Evolutionary conservation across 331 rosid genomes (phyloP).

Genomic region (Quercus tomentella): DNA sequence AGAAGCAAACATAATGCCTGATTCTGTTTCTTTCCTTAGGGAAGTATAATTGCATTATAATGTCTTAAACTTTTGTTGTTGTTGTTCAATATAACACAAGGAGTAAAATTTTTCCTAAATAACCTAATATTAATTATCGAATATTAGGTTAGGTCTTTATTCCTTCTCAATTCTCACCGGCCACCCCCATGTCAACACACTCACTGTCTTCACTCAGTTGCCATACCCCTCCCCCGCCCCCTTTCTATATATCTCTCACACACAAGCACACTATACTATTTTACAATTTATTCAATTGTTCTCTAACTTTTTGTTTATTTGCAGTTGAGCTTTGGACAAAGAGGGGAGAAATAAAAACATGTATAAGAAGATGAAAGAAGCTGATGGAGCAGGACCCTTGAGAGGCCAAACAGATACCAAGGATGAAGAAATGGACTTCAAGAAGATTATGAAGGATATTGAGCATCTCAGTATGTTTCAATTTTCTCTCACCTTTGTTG

Average conservation of each 20-base stretch:
- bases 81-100: too few relatives aligned
- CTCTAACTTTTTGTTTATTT: not conserved
- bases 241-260: too few relatives aligned
- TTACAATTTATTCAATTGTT: not conserved
- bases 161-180: not conserved
- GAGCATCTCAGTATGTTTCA: constrained; percentile 40
- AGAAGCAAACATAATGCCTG: too few relatives aligned
- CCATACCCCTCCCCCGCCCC: too few relatives aligned
- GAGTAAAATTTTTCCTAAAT: too few relatives aligned
- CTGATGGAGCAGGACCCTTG: constrained; percentile 7
- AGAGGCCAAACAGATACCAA: constrained; percentile 8
- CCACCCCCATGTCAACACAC: not conserved
- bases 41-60: too few relatives aligned
- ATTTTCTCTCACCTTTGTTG: not conserved
- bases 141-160: not conserved
- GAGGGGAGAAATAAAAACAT: not conserved
- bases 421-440: constrained; percentile 37
- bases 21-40: too few relatives aligned
- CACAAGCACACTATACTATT: not conserved
- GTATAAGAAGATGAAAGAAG: constrained; percentile 27
- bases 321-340: not conserved
- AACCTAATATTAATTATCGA: too few relatives aligned
- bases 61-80: too few relatives aligned
- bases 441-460: constrained; percentile 56
- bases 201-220: not conserved